phyloP scores from a whole-genome alignment of 306 rosid species.

The Cicer pinnatifidum region DNA sequence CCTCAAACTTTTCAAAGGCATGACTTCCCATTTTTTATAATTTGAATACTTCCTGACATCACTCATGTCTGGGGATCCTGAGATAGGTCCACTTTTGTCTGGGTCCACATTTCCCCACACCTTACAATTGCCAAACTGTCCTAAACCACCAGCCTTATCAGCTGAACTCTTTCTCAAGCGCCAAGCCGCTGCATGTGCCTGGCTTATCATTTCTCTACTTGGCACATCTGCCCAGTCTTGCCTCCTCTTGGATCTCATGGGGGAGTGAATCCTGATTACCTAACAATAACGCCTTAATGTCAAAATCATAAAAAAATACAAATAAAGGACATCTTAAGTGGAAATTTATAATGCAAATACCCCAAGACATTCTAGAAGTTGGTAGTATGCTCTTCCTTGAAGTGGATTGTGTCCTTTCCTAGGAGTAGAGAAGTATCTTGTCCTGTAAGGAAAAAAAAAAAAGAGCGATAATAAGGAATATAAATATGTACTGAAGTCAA shows the following conservation, averaged over 20 bases:
- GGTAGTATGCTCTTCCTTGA: constrained; percentile 99
- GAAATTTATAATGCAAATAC: constrained; percentile 55
- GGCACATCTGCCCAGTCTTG: constrained; percentile 96
- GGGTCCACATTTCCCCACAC: constrained; percentile 83
- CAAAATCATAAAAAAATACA: constrained; percentile 26
- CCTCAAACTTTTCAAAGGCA: constrained; percentile 79
- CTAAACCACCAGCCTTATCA: constrained; percentile 59
- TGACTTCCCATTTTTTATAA: constrained; percentile 86
- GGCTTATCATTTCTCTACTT: constrained; percentile 60
- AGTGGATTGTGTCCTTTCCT: constrained; percentile 99
- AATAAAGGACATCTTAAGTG: neutral
- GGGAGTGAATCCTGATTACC: constrained; percentile 95
- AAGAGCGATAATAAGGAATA: constrained; percentile 27
- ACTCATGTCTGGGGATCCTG: constrained; percentile 92
- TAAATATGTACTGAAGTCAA: constrained; percentile 2
- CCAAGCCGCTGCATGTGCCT: constrained; percentile 88
- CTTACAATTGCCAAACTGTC: constrained; percentile 91
- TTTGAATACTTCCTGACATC: constrained; percentile 71
- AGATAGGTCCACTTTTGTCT: constrained; percentile 68
- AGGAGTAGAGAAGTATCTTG: constrained; percentile 90
- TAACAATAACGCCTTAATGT: constrained; percentile 48
- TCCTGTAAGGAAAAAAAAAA: constrained; percentile 58
- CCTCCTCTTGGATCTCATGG: constrained; percentile 87
- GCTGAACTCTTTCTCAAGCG: constrained; percentile 57
- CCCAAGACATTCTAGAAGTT: constrained; percentile 97